Base-by-base conservation (phyloP, 805 yeast species). In the Candida ulmi region DNA sequence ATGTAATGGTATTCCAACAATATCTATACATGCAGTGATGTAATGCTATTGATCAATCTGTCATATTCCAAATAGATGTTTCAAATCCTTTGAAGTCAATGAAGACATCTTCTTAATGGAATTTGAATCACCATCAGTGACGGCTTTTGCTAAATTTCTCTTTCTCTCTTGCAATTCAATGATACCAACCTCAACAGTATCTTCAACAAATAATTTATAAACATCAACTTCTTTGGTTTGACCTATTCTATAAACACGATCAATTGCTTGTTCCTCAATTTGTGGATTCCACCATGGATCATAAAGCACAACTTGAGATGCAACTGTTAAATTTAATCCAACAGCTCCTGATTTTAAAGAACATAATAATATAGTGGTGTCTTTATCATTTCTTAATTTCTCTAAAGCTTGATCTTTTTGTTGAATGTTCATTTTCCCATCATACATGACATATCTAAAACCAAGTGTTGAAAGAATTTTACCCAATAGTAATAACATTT, bases 201-300 rank as follows among this genome's bases (percentile, higher is more conserved):
- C 77, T 45, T 78, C 77, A 54, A 88, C 76, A 24, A 88, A 83
- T 52, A 88, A 88, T 42, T 96, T 64, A 6, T 75, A 67, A 27
- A 90, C 87, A 43, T 74, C 76, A 9, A 90, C 97, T 19, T 72
- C 71, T 17, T 68, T 72, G 5, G 69, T 66, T 57, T 90, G 97
- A 0, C 97, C 97, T 55, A 90, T 84, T 46, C 97, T 71, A 56
- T 90, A 95, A n/a, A 90, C 74, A 51, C 97, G 63, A 61, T 88
- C 95, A 39, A 88, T 82, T 0, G 96, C 96, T 57, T 88, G 96
- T 35, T 84, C 85, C 54, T 88, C 95, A 40, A 82, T 76, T 33
- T 95, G 88, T 30, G 86, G 93, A 31, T 90, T 84, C 97, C 97
- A 88, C 91, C 95, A 88, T 0, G 96, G 96, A 51, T 90, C 96